Base-by-base conservation (phyloP, 2,329 filamentous ascomycete genomes). In the Talaromyces sp. region DNA sequence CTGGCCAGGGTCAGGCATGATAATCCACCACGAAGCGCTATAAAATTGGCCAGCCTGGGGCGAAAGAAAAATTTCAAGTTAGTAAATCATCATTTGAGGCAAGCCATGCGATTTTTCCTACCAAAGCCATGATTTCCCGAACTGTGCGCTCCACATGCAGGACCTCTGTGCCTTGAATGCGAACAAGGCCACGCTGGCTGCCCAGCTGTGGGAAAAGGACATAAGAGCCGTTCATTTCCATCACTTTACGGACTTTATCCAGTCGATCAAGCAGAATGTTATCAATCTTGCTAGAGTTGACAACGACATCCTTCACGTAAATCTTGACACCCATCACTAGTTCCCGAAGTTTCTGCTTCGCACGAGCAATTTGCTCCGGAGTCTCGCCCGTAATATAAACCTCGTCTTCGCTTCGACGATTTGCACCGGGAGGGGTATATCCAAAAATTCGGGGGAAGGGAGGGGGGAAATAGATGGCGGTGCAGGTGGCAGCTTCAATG, bases 231-330 rank as follows among this genome's bases (percentile, higher is more conserved):
- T 97, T 97, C 51, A 88, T 88, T 70, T 99, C 94, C 75, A 97
- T 93, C 60, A 99, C 96, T 80, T 96, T 97, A 67, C 92, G 90
- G 53, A 99, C 91, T 74, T 97, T 97, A 74, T 97, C 93, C 65
- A 97, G 81, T 22, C 94, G 88, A 64, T 89, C 89, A 32, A 97
- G 85, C 53, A 99, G 75, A 63, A 99, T 93, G 70, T 88, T 95
- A 73, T 99, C 94, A 58, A 97, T 91, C 77, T 99, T 99, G 70
- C 89, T 89, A 29, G 90, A 84, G 43, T 92, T 89, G 54, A 99
- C 88, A 60, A 89, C 85, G 39, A 96, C 91, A 69, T 97, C 92
- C 75, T 99, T 99, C 68, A 96, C 87, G 64, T 87, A 92, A 33
- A 92, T 84, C 67, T 94, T 90, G 39, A 90, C 90, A 24, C 86